A percentile compares a stretch with the other conserved stretches of the same genome.
Conservation (phyloP, 2,329 filamentous ascomycete genomes). For the Penicillium polonicum region DNA sequence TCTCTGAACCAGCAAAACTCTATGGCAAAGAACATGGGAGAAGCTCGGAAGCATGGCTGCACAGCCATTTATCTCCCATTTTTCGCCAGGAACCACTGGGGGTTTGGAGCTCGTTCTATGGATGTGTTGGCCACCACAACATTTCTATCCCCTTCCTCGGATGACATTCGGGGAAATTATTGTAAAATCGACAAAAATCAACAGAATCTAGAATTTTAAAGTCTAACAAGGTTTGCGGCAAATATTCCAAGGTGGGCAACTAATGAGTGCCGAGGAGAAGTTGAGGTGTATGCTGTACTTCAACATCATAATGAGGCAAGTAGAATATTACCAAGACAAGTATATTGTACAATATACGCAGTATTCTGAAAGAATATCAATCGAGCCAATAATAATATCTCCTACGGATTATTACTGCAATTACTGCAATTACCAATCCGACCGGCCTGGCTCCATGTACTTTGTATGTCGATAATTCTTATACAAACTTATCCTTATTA, state of each 20-base stretch:
- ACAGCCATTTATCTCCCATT: not conserved
- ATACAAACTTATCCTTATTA: not conserved
- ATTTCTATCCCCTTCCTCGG: not conserved
- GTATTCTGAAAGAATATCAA: not conserved
- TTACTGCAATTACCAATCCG: not conserved
- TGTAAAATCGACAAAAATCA: not conserved
- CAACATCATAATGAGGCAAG: not conserved
- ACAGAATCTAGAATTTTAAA: not conserved
- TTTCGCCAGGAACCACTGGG: conserved; percentile 7
- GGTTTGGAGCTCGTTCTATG: not conserved
- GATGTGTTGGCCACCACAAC: conserved; percentile 6
- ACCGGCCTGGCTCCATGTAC: not conserved
- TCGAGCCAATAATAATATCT: not conserved
- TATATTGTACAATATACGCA: not conserved
- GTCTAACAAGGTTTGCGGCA: not conserved
- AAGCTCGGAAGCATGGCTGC: conserved; percentile 6
- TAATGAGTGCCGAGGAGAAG: not conserved
- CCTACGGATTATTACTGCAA: not conserved
- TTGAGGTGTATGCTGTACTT: not conserved
- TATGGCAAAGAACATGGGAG: conserved; percentile 11
- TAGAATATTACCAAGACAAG: not conserved
- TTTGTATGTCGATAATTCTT: not conserved
- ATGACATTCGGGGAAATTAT: not conserved
- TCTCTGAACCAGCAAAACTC: not conserved
- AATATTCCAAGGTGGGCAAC: not conserved